Conservation (phyloP, 495 filamentous ascomycete genomes). For the Rhypophila decipiens region DNA sequence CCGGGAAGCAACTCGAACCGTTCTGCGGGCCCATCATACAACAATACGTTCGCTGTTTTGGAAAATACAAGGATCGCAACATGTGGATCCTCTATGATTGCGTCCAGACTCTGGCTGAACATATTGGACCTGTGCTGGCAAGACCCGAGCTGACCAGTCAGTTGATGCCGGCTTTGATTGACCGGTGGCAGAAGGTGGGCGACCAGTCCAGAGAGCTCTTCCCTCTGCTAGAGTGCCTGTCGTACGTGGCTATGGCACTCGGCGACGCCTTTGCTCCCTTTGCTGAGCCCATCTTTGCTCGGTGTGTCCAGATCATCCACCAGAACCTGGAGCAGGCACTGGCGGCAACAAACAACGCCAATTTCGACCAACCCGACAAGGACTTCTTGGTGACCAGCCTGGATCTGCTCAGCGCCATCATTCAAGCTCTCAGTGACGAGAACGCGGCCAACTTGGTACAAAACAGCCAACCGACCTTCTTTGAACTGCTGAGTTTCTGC, state of each 20-base stretch:
- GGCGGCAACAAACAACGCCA: slow-evolving; percentile 53
- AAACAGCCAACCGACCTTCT: slow-evolving; percentile 73
- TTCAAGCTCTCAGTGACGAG: slow-evolving; percentile 76
- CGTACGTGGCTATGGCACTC: slow-evolving; percentile 86
- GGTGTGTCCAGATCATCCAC: slow-evolving; percentile 87
- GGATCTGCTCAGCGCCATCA: slow-evolving; percentile 87
- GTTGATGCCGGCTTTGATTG: slow-evolving; percentile 91
- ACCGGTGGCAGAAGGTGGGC: slow-evolving; percentile 77
- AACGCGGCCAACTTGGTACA: slow-evolving; percentile 71
- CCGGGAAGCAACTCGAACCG: slow-evolving; percentile 66
- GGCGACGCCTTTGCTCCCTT: slow-evolving; percentile 77
- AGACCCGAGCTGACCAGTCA: slow-evolving; percentile 70
- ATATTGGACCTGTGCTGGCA: slow-evolving; percentile 73
- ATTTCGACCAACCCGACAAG: slow-evolving; percentile 80
- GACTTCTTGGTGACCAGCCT: slow-evolving; percentile 96
- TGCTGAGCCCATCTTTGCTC: slow-evolving; percentile 71
- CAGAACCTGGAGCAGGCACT: slow-evolving; percentile 76
- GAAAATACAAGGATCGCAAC: slow-evolving; percentile 94
- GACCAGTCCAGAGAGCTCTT: slow-evolving; percentile 93
- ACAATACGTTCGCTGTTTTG: slow-evolving; percentile 89
- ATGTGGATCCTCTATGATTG: slow-evolving; percentile 99
- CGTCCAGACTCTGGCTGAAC: slow-evolving; percentile 92
- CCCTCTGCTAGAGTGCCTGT: slow-evolving; percentile 88
- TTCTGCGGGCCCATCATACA: slow-evolving; percentile 87
- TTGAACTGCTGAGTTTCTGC: slow-evolving; percentile 82